Evolutionary conservation across 2,329 filamentous ascomycete genomes (phyloP).

Genomic region (Diaporthe ilicicola): DNA sequence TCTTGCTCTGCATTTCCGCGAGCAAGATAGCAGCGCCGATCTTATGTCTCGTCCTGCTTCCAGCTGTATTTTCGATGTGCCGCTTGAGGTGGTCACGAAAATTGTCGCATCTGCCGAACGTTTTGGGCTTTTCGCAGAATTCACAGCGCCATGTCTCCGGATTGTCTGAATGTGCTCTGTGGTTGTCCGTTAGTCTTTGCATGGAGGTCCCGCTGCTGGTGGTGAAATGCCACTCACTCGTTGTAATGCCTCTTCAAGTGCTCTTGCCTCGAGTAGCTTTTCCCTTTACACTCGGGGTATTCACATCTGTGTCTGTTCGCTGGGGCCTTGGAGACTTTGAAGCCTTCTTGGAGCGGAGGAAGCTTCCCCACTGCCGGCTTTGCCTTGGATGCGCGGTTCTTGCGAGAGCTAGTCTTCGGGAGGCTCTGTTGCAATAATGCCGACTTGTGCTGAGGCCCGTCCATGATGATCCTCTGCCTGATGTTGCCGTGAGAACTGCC

Average conservation of each 20-base stretch:
- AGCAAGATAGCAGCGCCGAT: slow-evolving; percentile 26
- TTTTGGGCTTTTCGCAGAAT: slow-evolving; percentile 30
- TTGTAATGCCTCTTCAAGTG: slow-evolving; percentile 32
- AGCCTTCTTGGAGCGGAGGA: slow-evolving; percentile 17
- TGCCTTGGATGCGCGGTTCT: slow-evolving; percentile 22
- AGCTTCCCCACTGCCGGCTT: slow-evolving; percentile 21
- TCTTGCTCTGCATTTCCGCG: slow-evolving; percentile 31
- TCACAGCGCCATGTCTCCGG: slow-evolving; percentile 29
- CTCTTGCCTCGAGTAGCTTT: slow-evolving; percentile 28
- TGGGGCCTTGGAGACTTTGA: slow-evolving; percentile 28
- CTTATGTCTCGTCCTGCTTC: slow-evolving; percentile 29
- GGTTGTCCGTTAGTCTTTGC: neutral
- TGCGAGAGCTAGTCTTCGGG: slow-evolving; percentile 24
- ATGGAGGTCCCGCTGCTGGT: no score
- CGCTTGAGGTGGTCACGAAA: slow-evolving; percentile 32
- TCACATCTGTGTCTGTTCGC: slow-evolving; percentile 28
- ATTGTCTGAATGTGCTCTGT: slow-evolving; percentile 26
- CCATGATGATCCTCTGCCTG: slow-evolving; percentile 29
- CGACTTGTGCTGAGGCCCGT: slow-evolving; percentile 31
- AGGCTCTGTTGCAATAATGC: slow-evolving; percentile 30
- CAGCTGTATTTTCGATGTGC: slow-evolving; percentile 26
- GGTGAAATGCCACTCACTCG: slow-evolving; percentile 9
- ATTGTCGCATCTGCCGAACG: slow-evolving; percentile 29
- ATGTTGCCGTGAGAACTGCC: slow-evolving; percentile 23
- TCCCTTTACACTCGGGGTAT: slow-evolving; percentile 28